A percentile compares a stretch with the other conserved stretches of the same genome.
phyloP scores from a whole-genome alignment of 2,329 filamentous ascomycete species.

The Whalleya microplaca region DNA sequence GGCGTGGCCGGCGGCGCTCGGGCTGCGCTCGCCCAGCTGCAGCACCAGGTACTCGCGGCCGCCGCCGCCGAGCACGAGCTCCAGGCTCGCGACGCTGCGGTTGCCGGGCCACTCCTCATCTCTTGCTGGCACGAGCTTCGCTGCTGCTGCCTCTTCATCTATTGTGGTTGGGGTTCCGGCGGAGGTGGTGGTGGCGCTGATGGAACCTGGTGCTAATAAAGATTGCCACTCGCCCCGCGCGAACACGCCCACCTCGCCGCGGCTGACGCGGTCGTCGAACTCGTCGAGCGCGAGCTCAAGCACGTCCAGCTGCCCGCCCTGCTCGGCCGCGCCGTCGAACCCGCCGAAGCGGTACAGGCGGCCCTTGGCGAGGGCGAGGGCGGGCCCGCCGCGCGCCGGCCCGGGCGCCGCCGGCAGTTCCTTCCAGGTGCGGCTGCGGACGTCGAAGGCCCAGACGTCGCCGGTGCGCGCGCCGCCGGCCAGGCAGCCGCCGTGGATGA shows the following conservation, averaged over 20 bases:
- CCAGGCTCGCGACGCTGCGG: conserved; percentile 57
- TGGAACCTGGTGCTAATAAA: too few relatives aligned
- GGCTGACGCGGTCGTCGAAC: conserved; percentile 54
- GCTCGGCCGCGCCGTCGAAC: conserved; percentile 70
- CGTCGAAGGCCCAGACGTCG: conserved; percentile 80
- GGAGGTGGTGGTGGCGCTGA: conserved; percentile 42
- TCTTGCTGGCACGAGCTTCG: conserved; percentile 30
- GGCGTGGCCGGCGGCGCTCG: conserved; percentile 53
- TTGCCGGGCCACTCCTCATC: conserved; percentile 50
- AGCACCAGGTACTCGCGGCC: conserved; percentile 66
- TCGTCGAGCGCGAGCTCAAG: conserved; percentile 60
- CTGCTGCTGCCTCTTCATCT: too few relatives aligned
- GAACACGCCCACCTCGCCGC: conserved; percentile 54
- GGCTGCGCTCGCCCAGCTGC: conserved; percentile 60
- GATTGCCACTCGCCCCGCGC: conserved; percentile 60
- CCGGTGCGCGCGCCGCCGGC: conserved; percentile 61
- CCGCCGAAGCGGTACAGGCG: conserved; percentile 80
- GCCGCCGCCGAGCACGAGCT: conserved; percentile 60
- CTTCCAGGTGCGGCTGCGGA: conserved; percentile 67
- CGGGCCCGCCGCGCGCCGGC: conserved; percentile 67
- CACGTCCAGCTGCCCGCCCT: conserved; percentile 74
- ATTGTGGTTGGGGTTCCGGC: too few relatives aligned
- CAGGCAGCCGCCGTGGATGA: conserved; percentile 77
- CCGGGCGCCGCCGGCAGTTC: conserved; percentile 69
- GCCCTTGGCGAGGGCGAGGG: conserved; percentile 65